Conservation (phyloP, 352 stramenopile genomes). For the Globisporangium okanoganense region DNA sequence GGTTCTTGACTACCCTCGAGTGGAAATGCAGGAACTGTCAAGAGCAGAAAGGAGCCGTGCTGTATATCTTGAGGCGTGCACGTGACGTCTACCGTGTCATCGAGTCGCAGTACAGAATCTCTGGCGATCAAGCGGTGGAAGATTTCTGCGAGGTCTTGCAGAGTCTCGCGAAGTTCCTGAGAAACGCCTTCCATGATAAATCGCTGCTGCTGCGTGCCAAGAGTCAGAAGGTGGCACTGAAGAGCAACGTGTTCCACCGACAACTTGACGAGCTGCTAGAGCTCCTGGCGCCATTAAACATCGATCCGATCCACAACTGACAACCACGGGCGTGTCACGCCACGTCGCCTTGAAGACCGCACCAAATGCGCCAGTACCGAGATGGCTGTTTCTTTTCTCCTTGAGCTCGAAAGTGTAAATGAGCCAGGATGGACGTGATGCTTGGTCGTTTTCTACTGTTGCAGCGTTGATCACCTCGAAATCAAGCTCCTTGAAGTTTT, state of each 20-base stretch:
- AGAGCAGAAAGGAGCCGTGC: background rate
- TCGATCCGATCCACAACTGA: slow-evolving; percentile 6
- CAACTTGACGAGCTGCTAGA: slow-evolving; percentile 2
- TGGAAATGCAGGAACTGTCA: background rate
- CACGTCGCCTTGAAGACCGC: too few species aligned
- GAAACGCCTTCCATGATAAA: background rate
- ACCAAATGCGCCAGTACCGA: too few species aligned
- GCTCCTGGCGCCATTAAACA: background rate
- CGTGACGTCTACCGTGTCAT: background rate
- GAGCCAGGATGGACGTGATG: too few species aligned
- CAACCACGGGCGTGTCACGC: too few species aligned
- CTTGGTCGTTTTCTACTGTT: too few species aligned
- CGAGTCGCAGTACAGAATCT: background rate
- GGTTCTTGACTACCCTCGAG: background rate
- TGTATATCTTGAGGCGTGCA: background rate
- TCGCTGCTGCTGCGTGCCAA: slow-evolving; percentile 3
- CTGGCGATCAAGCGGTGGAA: background rate
- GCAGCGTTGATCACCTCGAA: too few species aligned
- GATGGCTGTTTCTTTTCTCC: too few species aligned
- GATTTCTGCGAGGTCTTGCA: background rate
- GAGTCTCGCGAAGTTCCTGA: slow-evolving; percentile 3
- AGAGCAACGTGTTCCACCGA: slow-evolving; percentile 4
- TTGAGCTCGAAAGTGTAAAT: too few species aligned
- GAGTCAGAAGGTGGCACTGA: background rate
- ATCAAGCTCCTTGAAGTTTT: too few species aligned